These are phyloP conservation scores for Starmerella lactis-condensi DNA, from an alignment of 805 yeast genomes.

Conservation along the genomic window DNA sequence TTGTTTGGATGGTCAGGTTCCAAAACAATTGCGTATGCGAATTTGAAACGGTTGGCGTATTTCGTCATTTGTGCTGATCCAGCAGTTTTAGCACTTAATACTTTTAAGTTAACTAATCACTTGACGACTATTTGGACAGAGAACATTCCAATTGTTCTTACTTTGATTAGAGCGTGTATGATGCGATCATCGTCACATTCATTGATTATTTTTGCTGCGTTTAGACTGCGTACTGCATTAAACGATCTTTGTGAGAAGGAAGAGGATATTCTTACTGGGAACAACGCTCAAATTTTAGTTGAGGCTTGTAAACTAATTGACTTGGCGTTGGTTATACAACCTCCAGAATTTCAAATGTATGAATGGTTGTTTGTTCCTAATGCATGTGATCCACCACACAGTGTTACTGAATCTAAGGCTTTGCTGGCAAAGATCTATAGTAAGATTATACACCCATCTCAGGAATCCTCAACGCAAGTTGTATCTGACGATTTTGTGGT, in stretches of 20 bases:
- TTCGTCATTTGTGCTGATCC: constrained; percentile 42
- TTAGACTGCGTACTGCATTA: constrained; percentile 39
- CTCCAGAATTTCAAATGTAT: constrained; percentile 56
- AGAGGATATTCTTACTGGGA: constrained; percentile 10
- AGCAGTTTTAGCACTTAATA: constrained; percentile 8
- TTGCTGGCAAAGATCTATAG: too few species aligned
- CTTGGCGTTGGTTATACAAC: constrained; percentile 42
- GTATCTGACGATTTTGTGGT: too few species aligned
- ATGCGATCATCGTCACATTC: constrained; percentile 19
- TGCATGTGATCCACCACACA: too few species aligned
- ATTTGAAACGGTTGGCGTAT: constrained; percentile 45
- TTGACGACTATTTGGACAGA: constrained; percentile 25
- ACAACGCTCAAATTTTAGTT: constrained; percentile 7
- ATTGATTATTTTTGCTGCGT: constrained; percentile 28
- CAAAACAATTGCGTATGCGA: constrained; percentile 37
- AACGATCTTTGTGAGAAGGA: constrained; percentile 19
- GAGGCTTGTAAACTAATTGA: constrained; percentile 63
- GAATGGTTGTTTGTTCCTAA: constrained; percentile 80
- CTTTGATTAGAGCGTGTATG: constrained; percentile 45
- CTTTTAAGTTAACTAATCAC: constrained; percentile 15
- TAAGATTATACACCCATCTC: too few species aligned
- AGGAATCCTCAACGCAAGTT: too few species aligned
- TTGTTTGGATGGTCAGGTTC: constrained; percentile 56
- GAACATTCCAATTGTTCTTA: constrained; percentile 30
- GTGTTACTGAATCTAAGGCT: too few species aligned